Percentiles rank a stretch among this genome's conserved stretches.
Evolutionary conservation across 306 rosid species (phyloP).

Genomic region (Vachellia pachyceras): DNA sequence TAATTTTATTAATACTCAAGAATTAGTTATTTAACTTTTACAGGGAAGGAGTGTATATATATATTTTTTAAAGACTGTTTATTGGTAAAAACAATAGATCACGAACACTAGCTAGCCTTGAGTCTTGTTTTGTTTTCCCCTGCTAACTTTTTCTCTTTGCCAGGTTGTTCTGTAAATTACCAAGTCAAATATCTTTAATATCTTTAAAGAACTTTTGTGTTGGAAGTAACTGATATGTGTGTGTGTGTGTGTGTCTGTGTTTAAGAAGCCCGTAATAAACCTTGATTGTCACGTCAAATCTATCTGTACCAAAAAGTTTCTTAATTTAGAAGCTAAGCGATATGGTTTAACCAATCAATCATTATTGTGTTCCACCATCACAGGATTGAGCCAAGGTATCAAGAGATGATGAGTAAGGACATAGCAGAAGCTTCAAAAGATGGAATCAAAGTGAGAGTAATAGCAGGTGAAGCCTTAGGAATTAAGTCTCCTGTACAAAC

Average conservation of each 20-base stretch:
- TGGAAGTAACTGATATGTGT: neutral
- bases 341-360: slow-evolving; percentile 4
- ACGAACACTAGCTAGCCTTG: neutral
- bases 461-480: slow-evolving; percentile 93
- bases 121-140: neutral
- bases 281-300: too few relatives aligned
- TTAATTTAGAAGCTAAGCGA: slow-evolving; percentile 29
- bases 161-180: neutral
- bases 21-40: too few relatives aligned
- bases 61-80: too few relatives aligned
- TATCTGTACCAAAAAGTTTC: slow-evolving; percentile 11
- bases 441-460: slow-evolving; percentile 77
- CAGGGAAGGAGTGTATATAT: too few relatives aligned
- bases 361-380: slow-evolving; percentile 14
- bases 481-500: slow-evolving; percentile 80
- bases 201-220: neutral
- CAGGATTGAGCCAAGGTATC: slow-evolving; percentile 94
- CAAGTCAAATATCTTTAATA: neutral
- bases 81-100: neutral
- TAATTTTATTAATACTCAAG: too few relatives aligned
- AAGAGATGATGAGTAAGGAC: slow-evolving; percentile 80
- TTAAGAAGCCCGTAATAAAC: too few relatives aligned
- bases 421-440: slow-evolving; percentile 64
- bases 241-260: too few relatives aligned
- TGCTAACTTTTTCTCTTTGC: neutral